Evolutionary conservation across 495 filamentous ascomycete genomes (phyloP), one percentile per base, ranked within the genome.

Genomic region (Platismatia glauca): DNA sequence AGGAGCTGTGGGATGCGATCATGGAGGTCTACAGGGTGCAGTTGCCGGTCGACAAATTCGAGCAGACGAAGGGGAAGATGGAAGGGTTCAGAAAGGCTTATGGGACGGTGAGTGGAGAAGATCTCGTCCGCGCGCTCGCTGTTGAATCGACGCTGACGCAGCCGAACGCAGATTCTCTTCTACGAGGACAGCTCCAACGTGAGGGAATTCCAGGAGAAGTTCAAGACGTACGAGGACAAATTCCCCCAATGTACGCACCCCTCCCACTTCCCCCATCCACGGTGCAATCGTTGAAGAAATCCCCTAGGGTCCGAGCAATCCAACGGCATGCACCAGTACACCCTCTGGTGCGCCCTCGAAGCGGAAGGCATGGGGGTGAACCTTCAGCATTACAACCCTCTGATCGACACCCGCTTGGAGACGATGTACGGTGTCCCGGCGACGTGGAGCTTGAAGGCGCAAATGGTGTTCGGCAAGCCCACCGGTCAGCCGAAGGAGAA

Each of bases 251-350:
- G 65, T 64, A 55, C 34, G 34, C 52, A 18, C 22, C 37, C 58
- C 31, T 33, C 15, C 50, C 6, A n/a, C 50, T 33, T 1, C 8
- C 13, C 13, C 22, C 12, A 11, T 27, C 22, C 12, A 24, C 63
- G 52, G 18, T 61, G 5, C 50, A 18, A n/a, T 37, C 1, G 9
- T 37, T 61, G 41, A 61, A n/a, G 7, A 0, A 8, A 7, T 44
- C 7, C 27, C 7, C 3, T 20, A 67, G 62, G 79, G 78, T 76
- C 78, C 20, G 75, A 81, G 20, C 80, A 83, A 59, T 72, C 75
- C 56, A 79, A 77, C 67, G 81, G 78, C 62, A 83, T 83, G 79
- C 76, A 81, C 61, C 81, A 84, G 69, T 81, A 78, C 60, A 72
- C 76, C 70, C 69, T 81, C 57, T 84, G 81, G 81, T 77, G 78